Evolutionary conservation across 179 eudicot genomes (phyloP), one percentile per base, ranked within the genome.

Genomic region (Gypsophila paniculata): DNA sequence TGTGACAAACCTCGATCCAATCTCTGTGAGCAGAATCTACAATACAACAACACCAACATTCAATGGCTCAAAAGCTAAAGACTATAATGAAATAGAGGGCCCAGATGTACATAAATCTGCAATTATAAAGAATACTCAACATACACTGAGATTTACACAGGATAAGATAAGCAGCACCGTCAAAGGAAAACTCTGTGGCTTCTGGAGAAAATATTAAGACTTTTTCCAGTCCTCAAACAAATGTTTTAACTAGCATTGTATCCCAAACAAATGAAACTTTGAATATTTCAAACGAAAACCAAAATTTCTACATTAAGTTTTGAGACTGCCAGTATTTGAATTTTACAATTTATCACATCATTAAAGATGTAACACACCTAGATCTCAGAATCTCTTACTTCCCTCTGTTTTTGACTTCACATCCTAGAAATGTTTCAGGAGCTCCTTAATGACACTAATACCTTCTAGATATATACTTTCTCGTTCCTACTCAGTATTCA

Each of bases 1-100:
- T 59, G 98, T 90, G 61, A 92, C 98, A 87, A 95, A 95, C 77
- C 98, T 87, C 52, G 98, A 95, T 38, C 99, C 99, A 70, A 95
- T 90, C 80, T 95, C 99, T 12, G 99, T 95, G 18, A 95, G 96
- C 67, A 95, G 79, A 74, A 86, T 76, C 99, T 95, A 39, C 60
- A 68, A 68, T 25, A 51, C 46, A 17, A 15, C 18, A 15, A 18
- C 8, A 9, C 11, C 1, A 54, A 54, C 23, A 54, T 18, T 18
- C 23, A 4, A 54, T 4, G 21, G 8, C 22, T 17, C 23, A 18
- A n/a, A n/a, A 5, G 23, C 22, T 17, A 6, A 54, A n/a, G 10
- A 6, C 59, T n/a, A n/a, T 54, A 54, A 18, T 17, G 59, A 46
- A 15, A 12, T 46, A 39, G 44, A 8, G 44, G 44, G 44, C 9